These are phyloP conservation scores for Alternaria gansuensis DNA, from an alignment of 2,329 filamentous ascomycete genomes.

Conservation along the genomic window DNA sequence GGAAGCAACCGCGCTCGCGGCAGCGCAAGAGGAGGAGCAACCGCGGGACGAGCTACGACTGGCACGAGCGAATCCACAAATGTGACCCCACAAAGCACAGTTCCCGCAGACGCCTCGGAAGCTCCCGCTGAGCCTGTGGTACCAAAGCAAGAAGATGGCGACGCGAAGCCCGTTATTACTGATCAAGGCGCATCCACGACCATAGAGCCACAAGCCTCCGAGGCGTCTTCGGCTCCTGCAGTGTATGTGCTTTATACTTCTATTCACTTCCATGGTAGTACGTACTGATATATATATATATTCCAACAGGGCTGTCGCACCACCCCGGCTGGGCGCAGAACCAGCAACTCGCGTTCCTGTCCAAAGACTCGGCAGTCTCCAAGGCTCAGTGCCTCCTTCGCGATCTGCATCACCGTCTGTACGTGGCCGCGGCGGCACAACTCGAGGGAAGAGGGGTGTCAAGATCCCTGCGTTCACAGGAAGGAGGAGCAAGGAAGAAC, in stretches of 20 bases:
- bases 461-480: constrained; percentile 55
- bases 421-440: constrained; percentile 37
- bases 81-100: constrained; percentile 30
- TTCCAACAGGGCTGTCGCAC: constrained; percentile 22
- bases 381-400: constrained; percentile 40
- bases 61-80: constrained; percentile 24
- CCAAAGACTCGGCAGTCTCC: constrained; percentile 43
- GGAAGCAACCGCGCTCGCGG: constrained; percentile 36
- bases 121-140: constrained; percentile 21
- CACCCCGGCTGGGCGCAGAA: constrained; percentile 32
- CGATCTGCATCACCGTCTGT: constrained; percentile 44
- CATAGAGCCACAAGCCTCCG: constrained; percentile 23
- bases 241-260: constrained; percentile 24
- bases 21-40: constrained; percentile 31
- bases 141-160: constrained; percentile 36
- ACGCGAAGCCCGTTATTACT: constrained; percentile 26
- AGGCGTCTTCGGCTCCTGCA: constrained; percentile 18
- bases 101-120: constrained; percentile 18
- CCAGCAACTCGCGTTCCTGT: constrained; percentile 34
- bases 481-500: constrained; percentile 56
- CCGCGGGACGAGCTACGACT: constrained; percentile 22
- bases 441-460: constrained; percentile 41
- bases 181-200: constrained; percentile 25
- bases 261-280: not conserved
- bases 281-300: constrained; percentile 13